phyloP scores from a whole-genome alignment of 257 asterid species.

The Nyctanthes arbortristis region DNA sequence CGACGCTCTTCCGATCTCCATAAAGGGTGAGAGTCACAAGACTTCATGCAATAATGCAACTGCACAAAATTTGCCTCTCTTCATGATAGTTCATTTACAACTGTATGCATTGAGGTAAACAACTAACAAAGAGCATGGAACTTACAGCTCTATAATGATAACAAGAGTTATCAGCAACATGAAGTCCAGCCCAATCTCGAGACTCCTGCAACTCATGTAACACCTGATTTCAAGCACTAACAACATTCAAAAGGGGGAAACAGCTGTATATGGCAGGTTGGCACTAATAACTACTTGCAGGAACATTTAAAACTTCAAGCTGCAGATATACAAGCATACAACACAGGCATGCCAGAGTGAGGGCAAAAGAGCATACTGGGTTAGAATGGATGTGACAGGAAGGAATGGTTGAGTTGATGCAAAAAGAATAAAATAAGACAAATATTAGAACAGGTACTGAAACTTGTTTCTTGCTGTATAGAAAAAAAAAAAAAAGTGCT shows the following conservation, averaged over 20 bases:
- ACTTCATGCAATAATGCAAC: not conserved
- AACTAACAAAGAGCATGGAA: conserved; percentile 28
- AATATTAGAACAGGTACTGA: conserved; percentile 2
- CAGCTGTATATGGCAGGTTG: conserved; percentile 13
- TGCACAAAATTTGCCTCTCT: conserved; percentile 17
- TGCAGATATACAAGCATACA: too few species aligned
- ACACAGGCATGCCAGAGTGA: not conserved
- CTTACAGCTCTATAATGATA: conserved; percentile 91
- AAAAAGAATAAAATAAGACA: conserved; percentile 16
- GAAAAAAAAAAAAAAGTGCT: conserved; percentile 3
- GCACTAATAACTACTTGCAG: too few species aligned
- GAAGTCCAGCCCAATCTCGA: conserved; percentile 81
- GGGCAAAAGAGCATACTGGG: conserved; percentile 2
- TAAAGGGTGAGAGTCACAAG: not conserved
- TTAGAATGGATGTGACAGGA: conserved; percentile 5
- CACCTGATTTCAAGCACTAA: conserved; percentile 42
- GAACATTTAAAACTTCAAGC: too few species aligned
- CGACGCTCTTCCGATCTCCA: too few species aligned
- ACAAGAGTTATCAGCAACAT: conserved; percentile 95
- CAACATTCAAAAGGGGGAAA: conserved; percentile 20
- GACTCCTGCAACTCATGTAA: conserved; percentile 60
- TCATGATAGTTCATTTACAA: conserved; percentile 10
- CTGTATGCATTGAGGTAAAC: not conserved
- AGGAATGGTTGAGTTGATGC: not conserved
- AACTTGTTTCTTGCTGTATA: conserved; percentile 5